A percentile compares a stretch with the other conserved stretches of the same genome.
These are phyloP conservation scores for Selaginella moellendorffii DNA, from an alignment of 75 land plant genomes.

Conservation along the genomic window DNA sequence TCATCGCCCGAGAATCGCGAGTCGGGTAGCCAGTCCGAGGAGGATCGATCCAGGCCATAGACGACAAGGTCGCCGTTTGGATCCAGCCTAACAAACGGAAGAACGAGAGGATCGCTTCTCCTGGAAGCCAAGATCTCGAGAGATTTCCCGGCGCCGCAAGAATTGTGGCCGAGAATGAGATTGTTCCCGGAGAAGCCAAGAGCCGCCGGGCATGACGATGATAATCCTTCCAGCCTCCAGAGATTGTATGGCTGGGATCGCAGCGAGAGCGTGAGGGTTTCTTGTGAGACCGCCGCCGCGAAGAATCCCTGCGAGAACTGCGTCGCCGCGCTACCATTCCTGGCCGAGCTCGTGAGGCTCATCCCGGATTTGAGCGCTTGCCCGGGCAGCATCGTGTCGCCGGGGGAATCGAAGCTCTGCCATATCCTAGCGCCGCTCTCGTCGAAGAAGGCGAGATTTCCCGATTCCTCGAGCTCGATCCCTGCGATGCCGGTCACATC, in stretches of 20 bases:
- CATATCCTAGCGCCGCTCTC: neutral
- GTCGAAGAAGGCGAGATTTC: neutral
- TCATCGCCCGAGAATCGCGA: neutral
- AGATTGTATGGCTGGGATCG: too few species aligned
- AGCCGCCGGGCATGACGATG: too few species aligned
- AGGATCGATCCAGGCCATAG: neutral
- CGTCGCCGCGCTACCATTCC: too few species aligned
- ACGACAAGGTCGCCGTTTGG: neutral
- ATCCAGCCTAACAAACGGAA: neutral
- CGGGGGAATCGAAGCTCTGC: conserved; percentile 2
- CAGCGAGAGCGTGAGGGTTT: too few species aligned
- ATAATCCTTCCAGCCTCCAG: too few species aligned
- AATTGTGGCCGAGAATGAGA: too few species aligned
- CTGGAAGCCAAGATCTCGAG: neutral
- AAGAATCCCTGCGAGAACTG: too few species aligned
- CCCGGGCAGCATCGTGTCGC: neutral
- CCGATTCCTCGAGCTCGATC: neutral
- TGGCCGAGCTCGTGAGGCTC: too few species aligned
- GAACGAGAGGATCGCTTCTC: too few species aligned
- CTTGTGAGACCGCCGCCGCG: too few species aligned
- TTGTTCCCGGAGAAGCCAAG: too few species aligned
- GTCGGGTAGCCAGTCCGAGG: neutral
- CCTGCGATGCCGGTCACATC: neutral
- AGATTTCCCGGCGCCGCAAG: too few species aligned
- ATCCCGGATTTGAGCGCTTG: neutral